A percentile compares a stretch with the other conserved stretches of the same genome.
Evolutionary conservation across 1,284 basidiomycete species (phyloP).

Genomic region (Microbotryomycetes sp.): DNA sequence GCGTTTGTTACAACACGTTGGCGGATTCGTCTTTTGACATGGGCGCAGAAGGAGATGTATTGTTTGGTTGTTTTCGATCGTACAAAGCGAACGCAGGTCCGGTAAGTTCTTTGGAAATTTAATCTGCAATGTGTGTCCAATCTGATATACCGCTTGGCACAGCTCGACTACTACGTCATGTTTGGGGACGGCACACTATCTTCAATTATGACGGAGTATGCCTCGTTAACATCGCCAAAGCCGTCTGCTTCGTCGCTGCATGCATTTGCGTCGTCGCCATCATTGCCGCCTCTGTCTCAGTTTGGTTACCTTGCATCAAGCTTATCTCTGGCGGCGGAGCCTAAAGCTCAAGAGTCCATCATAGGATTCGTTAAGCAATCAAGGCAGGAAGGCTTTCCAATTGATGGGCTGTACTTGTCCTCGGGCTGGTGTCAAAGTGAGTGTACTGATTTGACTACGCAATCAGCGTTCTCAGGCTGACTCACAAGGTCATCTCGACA

Average conservation of each 20-base stretch:
- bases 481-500: not conserved
- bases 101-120: slow-evolving; percentile 19
- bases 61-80: slow-evolving; percentile 23
- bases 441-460: not conserved
- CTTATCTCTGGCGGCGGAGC: slow-evolving; percentile 26
- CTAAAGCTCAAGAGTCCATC: slow-evolving; percentile 28
- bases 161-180: slow-evolving; percentile 21
- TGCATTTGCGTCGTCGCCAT: slow-evolving; percentile 11
- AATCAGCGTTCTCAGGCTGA: too few relatives aligned
- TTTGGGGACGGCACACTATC: slow-evolving; percentile 15
- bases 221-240: slow-evolving; percentile 14
- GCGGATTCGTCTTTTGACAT: slow-evolving; percentile 24
- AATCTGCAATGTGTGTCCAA: not conserved
- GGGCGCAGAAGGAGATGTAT: slow-evolving; percentile 26
- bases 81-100: slow-evolving; percentile 27
- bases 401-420: slow-evolving; percentile 28
- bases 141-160: not conserved
- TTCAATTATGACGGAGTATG: slow-evolving; percentile 3
- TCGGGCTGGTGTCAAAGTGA: slow-evolving; percentile 29
- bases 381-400: slow-evolving; percentile 15
- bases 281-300: slow-evolving; percentile 23
- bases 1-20: slow-evolving; percentile 31
- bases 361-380: slow-evolving; percentile 20
- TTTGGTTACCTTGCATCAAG: slow-evolving; percentile 26
- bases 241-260: not conserved